A percentile compares a stretch with the other conserved stretches of the same genome.
phyloP scores from a whole-genome alignment of 2,329 filamentous ascomycete genomes.

The Gyromitra esculenta region DNA sequence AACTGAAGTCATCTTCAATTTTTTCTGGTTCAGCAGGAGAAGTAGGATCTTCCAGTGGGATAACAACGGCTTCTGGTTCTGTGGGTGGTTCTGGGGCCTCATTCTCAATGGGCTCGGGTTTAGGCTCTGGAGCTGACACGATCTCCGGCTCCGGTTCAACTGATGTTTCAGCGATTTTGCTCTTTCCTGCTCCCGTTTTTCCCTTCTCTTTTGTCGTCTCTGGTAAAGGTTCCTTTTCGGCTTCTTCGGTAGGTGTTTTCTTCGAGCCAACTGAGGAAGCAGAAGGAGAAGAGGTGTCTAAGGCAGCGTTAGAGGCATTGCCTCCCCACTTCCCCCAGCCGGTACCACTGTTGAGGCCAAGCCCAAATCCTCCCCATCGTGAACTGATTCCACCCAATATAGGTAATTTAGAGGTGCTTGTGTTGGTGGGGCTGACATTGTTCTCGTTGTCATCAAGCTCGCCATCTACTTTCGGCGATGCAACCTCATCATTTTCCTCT shows the following conservation, averaged over 20 bases:
- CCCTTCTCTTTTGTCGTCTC: constrained; percentile 5
- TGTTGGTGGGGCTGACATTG: constrained; percentile 34
- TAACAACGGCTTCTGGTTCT: constrained; percentile 2
- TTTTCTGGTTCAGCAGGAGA: constrained; percentile 2
- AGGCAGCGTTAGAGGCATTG: constrained; percentile 24
- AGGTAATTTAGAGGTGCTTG: constrained; percentile 33
- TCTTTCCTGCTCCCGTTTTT: not conserved
- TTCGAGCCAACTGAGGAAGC: constrained; percentile 24
- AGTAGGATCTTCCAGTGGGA: constrained; percentile 9
- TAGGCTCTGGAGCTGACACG: not conserved
- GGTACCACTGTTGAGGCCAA: constrained; percentile 29
- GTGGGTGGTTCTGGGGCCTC: constrained; percentile 9
- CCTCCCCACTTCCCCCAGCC: constrained; percentile 37
- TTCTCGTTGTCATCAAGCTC: constrained; percentile 42
- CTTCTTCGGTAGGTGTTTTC: constrained; percentile 33
- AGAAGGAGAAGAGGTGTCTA: constrained; percentile 28
- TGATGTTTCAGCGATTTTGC: constrained; percentile 2
- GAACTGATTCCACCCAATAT: constrained; percentile 21
- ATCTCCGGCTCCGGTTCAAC: constrained; percentile 5
- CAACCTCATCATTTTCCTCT: constrained; percentile 37
- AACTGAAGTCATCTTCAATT: constrained; percentile 3
- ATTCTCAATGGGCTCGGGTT: constrained; percentile 17
- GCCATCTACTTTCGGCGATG: constrained; percentile 40
- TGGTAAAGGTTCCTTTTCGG: not conserved
- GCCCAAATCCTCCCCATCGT: constrained; percentile 32